These are phyloP conservation scores for Musa itinerans DNA, from an alignment of 176 grass and related monocot species.

Conservation along the genomic window DNA sequence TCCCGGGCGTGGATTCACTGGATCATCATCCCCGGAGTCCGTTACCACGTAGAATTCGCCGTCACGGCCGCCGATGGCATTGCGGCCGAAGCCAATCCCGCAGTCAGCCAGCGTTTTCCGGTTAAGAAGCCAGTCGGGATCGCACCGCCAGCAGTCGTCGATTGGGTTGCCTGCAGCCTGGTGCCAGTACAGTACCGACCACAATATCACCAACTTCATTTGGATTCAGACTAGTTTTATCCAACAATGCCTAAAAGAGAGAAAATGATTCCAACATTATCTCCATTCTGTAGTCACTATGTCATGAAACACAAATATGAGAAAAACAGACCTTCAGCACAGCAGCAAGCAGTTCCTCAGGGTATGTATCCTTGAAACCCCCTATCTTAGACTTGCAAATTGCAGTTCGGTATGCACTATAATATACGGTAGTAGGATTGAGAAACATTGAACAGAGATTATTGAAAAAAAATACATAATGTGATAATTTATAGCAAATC, in stretches of 20 bases:
- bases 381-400: slow-evolving; percentile 92
- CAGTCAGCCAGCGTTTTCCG: slow-evolving; percentile 1
- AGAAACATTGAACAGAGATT: background rate
- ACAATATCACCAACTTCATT: slow-evolving; percentile 77
- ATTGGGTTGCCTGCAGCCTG: slow-evolving; percentile 23
- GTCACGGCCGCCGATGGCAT: background rate
- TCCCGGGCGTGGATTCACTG: background rate
- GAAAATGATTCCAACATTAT: background rate
- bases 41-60: background rate
- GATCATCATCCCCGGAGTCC: slow-evolving; percentile 1
- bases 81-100: slow-evolving; percentile 1
- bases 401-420: slow-evolving; percentile 88
- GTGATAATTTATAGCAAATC: background rate
- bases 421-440: background rate
- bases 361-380: slow-evolving; percentile 88
- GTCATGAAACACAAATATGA: background rate
- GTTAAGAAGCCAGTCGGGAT: background rate
- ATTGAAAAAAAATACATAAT: background rate
- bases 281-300: background rate
- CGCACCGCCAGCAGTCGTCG: slow-evolving; percentile 9
- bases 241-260: slow-evolving; percentile 53
- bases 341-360: slow-evolving; percentile 72
- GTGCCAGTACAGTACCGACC: slow-evolving; percentile 75
- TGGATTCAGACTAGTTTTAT: slow-evolving; percentile 77
- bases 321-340: too few relatives aligned